Conservation (phyloP, 768 basidiomycete genomes). For the Arthromyces matolae region DNA sequence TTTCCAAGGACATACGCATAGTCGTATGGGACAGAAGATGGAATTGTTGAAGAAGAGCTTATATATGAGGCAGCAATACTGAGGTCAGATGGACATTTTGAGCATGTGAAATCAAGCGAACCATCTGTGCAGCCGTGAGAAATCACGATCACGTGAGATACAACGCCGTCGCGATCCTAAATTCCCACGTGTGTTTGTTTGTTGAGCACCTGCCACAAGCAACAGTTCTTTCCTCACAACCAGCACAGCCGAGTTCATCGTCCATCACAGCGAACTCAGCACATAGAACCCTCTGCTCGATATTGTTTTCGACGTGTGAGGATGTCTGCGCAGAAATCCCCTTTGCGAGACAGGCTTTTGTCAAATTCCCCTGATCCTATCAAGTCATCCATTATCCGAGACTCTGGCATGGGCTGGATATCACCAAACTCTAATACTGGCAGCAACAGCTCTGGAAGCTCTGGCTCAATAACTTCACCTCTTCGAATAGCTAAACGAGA, state of each 20-base stretch:
- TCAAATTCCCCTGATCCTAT: conserved; percentile 62
- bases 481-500: conserved; percentile 76
- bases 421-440: conserved; percentile 37
- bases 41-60: too few relatives aligned
- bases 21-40: too few relatives aligned
- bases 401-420: conserved; percentile 63
- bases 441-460: conserved; percentile 28
- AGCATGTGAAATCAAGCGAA: too few relatives aligned
- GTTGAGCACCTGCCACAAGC: conserved; percentile 31
- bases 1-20: too few relatives aligned
- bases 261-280: too few relatives aligned
- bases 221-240: conserved; percentile 13
- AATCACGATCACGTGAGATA: conserved; percentile 41
- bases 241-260: conserved; percentile 8
- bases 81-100: too few relatives aligned
- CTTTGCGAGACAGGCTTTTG: conserved; percentile 56
- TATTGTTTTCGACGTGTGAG: conserved; percentile 3
- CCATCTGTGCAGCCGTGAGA: too few relatives aligned
- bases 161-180: conserved; percentile 29
- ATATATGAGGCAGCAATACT: too few relatives aligned
- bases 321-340: conserved; percentile 42
- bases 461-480: conserved; percentile 51
- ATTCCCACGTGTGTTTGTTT: conserved; percentile 39
- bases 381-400: conserved; percentile 58
- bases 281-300: conserved; percentile 9